Percentiles rank a stretch among this genome's conserved stretches.
Conservation (phyloP, 768 basidiomycete species). For the Suillus occidentalis region DNA sequence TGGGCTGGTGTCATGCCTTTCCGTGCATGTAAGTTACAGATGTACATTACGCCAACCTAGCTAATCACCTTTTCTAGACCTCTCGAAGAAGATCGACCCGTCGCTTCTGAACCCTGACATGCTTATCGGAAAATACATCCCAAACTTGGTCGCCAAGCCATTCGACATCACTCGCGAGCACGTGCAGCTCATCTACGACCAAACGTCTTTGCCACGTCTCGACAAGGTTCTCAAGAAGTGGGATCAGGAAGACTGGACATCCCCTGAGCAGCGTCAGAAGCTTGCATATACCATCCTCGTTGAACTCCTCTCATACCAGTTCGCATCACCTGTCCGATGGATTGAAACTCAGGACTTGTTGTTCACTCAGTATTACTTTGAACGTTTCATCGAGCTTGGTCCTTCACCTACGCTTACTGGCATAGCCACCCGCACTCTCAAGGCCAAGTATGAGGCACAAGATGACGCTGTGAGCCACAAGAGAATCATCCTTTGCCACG, state of each 20-base stretch:
- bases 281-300: conserved; percentile 96
- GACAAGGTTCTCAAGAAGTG: conserved; percentile 93
- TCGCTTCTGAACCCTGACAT: conserved; percentile 91
- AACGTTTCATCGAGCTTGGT: conserved; percentile 93
- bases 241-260: conserved; percentile 90
- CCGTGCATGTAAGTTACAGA: conserved; percentile 76
- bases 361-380: conserved; percentile 83
- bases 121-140: conserved; percentile 93
- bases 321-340: conserved; percentile 98
- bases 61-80: conserved; percentile 47
- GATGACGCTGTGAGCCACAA: conserved; percentile 83
- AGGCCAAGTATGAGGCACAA: conserved; percentile 88
- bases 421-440: conserved; percentile 88
- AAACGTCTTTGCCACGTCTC: conserved; percentile 92
- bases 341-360: conserved; percentile 98
- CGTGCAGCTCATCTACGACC: conserved; percentile 93
- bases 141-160: conserved; percentile 90
- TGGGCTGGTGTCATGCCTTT: conserved; percentile 99
- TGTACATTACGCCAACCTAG: neutral
- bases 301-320: conserved; percentile 96
- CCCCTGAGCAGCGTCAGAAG: conserved; percentile 80
- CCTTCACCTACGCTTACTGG: conserved; percentile 96
- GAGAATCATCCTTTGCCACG: conserved; percentile 85
- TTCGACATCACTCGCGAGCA: conserved; percentile 85
- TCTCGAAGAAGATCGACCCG: conserved; percentile 97